Conservation (phyloP, 805 yeast species). For the Debaryomyces maramus region DNA sequence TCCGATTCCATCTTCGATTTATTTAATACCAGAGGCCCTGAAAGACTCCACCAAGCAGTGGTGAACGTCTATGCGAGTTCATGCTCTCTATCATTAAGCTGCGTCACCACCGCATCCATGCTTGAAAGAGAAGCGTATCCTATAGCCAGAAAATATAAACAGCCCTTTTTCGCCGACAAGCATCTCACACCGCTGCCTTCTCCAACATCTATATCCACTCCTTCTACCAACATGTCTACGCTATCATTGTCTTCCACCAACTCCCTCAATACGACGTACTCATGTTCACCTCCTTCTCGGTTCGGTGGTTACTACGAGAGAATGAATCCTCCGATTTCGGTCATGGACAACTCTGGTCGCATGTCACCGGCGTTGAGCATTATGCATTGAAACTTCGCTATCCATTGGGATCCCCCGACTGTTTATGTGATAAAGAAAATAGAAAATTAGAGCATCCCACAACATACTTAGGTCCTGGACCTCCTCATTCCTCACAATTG, state of each 20-base stretch:
- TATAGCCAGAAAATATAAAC: background rate
- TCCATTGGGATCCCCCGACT: no score
- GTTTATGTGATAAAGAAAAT: no score
- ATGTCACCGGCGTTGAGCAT: no score
- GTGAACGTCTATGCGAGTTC: background rate
- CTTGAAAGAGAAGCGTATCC: background rate
- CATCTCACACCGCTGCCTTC: background rate
- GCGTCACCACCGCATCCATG: background rate
- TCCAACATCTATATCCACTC: background rate
- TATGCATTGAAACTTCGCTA: no score
- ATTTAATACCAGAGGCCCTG: conserved; percentile 31
- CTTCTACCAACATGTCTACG: background rate
- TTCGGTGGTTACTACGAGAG: no score
- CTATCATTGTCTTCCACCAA: background rate
- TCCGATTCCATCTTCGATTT: conserved; percentile 28
- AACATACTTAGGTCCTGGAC: no score
- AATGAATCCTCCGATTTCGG: no score
- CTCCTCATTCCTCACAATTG: no score
- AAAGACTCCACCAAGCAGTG: conserved; percentile 19
- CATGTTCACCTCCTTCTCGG: background rate
- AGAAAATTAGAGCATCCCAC: no score
- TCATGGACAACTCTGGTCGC: no score
- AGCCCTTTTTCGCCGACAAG: background rate
- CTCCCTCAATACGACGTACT: background rate
- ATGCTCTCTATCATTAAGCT: background rate